These are phyloP conservation scores for Eimeria mitis DNA, from an alignment of 169 alveolate genomes.

Conservation along the genomic window DNA sequence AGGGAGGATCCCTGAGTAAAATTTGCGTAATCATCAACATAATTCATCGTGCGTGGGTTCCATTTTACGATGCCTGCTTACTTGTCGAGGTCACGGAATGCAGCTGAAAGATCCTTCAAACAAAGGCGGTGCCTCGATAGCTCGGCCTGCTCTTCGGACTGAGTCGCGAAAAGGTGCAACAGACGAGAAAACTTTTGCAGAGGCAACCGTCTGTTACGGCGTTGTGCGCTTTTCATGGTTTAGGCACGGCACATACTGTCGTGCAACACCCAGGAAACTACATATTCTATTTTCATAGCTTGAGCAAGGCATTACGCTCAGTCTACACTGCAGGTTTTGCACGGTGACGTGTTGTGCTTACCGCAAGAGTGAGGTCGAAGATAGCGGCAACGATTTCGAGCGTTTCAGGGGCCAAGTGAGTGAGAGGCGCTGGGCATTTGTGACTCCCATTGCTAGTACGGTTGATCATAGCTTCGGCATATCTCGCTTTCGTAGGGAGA, in stretches of 20 bases:
- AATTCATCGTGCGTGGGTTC: neutral
- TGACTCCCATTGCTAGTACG: conserved; percentile 77
- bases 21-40: neutral
- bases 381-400: conserved; percentile 77
- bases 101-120: conserved; percentile 71
- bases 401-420: conserved; percentile 79
- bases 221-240: neutral
- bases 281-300: neutral
- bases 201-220: neutral
- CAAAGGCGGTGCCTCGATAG: conserved; percentile 78
- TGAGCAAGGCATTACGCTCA: neutral
- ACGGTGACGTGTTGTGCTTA: conserved; percentile 3
- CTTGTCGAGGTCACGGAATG: conserved; percentile 80
- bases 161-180: conserved; percentile 19
- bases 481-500: conserved; percentile 74
- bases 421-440: conserved; percentile 79
- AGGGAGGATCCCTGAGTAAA: neutral
- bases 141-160: conserved; percentile 83
- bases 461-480: conserved; percentile 82
- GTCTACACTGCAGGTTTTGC: neutral
- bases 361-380: conserved; percentile 78
- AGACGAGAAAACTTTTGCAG: neutral
- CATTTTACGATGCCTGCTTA: conserved; percentile 18
- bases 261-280: neutral
- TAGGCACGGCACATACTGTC: neutral